These are phyloP conservation scores for Seiridium cupressi DNA, from an alignment of 2,329 filamentous ascomycete species.

Conservation along the genomic window DNA sequence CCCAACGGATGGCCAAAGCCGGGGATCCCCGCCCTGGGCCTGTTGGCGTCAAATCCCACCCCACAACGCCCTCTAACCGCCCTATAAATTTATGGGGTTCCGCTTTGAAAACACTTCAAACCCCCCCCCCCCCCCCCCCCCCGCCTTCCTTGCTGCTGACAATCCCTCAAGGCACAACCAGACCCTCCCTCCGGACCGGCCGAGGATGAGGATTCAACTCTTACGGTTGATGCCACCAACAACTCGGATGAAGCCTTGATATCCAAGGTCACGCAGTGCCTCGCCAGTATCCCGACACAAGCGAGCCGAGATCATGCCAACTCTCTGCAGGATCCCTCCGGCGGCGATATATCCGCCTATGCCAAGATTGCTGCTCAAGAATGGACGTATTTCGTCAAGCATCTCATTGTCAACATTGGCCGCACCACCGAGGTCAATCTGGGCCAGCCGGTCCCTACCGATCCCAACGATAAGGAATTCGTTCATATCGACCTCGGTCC, in stretches of 20 bases:
- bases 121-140: too few relatives aligned
- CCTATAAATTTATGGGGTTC: too few relatives aligned
- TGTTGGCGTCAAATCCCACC: too few relatives aligned
- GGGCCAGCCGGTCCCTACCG: constrained; percentile 35
- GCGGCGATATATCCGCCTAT: constrained; percentile 69
- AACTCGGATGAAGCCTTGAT: constrained; percentile 48
- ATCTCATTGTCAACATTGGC: constrained; percentile 73
- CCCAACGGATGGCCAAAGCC: too few relatives aligned
- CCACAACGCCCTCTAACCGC: too few relatives aligned
- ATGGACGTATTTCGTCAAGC: constrained; percentile 83
- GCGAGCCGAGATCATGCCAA: constrained; percentile 64
- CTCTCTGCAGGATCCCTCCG: constrained; percentile 55
- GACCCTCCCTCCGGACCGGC: constrained; percentile 41
- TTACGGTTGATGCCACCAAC: constrained; percentile 35
- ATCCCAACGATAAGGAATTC: constrained; percentile 45
- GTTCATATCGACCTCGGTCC: constrained; percentile 89
- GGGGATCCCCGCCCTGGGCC: too few relatives aligned
- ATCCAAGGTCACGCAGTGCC: constrained; percentile 52
- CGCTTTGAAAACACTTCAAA: too few relatives aligned
- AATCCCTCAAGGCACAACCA: constrained; percentile 7
- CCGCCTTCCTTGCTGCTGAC: constrained; percentile 6
- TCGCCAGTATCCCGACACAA: constrained; percentile 48
- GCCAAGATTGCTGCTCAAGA: constrained; percentile 79
- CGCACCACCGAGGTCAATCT: constrained; percentile 56
- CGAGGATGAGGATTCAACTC: constrained; percentile 43